Conservation (phyloP, 1,284 basidiomycete species). For the Malassezia psittaci region DNA sequence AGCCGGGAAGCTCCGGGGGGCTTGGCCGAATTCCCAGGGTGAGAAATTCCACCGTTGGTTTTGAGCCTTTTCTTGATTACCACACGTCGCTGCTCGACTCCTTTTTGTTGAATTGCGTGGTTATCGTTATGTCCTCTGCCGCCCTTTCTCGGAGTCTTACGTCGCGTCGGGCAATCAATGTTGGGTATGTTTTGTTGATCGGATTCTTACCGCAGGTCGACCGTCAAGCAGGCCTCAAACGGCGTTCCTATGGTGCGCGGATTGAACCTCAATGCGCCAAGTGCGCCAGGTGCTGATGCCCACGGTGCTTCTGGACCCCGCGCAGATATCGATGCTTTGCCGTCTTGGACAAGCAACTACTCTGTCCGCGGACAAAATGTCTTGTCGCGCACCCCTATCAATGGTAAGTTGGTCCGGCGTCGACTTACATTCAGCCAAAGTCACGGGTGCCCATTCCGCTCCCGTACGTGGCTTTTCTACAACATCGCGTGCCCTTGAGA, state of each 20-base stretch:
- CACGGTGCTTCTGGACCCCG: constrained; percentile 55
- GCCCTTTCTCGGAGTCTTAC: constrained; percentile 16
- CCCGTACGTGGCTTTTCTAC: constrained; percentile 35
- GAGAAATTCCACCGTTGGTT: constrained; percentile 12
- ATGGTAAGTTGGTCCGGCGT: constrained; percentile 54
- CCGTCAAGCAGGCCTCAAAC: constrained; percentile 63
- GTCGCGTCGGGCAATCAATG: constrained; percentile 15
- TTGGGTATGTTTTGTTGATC: constrained; percentile 11
- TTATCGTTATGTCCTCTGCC: constrained; percentile 13
- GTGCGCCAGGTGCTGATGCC: constrained; percentile 53
- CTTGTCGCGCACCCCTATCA: constrained; percentile 59
- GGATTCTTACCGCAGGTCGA: constrained; percentile 51
- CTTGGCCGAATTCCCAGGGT: constrained; percentile 1
- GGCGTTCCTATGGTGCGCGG: constrained; percentile 62
- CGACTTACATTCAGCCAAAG: constrained; percentile 10
- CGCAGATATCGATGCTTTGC: constrained; percentile 59
- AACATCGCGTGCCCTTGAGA: constrained; percentile 30
- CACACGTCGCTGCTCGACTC: constrained; percentile 3
- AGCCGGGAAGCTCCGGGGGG: constrained; percentile 14
- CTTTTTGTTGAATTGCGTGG: neutral
- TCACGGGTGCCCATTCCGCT: neutral
- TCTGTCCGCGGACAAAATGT: constrained; percentile 54
- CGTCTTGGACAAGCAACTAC: constrained; percentile 59
- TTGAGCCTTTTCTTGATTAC: constrained; percentile 15
- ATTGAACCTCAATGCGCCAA: constrained; percentile 61